These are phyloP conservation scores for Fusarium robinianum DNA, from an alignment of 2,329 filamentous ascomycete genomes.

Conservation along the genomic window DNA sequence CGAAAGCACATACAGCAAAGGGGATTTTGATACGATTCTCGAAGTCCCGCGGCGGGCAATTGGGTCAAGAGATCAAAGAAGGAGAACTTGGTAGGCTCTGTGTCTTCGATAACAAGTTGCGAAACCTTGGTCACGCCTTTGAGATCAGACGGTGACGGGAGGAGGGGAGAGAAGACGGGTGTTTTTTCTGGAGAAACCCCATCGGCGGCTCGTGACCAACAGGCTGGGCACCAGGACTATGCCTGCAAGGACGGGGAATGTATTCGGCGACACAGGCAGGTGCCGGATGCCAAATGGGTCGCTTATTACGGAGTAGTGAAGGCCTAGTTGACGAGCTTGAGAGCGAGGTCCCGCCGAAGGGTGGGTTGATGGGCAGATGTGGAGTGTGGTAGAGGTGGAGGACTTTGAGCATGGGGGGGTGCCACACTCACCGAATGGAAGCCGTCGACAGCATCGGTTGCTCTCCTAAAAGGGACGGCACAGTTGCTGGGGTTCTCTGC, in stretches of 20 bases:
- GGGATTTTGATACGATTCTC: conserved; percentile 6
- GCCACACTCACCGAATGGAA: conserved; percentile 19
- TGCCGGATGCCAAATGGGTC: conserved; percentile 36
- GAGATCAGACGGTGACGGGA: conserved; percentile 16
- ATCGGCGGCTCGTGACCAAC: conserved; percentile 32
- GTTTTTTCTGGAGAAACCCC: conserved; percentile 32
- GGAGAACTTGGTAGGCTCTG: conserved; percentile 4
- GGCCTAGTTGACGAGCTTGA: conserved; percentile 31
- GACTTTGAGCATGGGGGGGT: conserved; percentile 29
- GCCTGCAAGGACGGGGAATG: conserved; percentile 26
- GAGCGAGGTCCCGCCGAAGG: conserved; percentile 39
- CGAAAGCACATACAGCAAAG: too few relatives aligned
- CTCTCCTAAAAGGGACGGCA: conserved; percentile 23
- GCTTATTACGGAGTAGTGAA: conserved; percentile 35
- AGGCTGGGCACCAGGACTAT: conserved; percentile 25
- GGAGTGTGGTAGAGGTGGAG: conserved; percentile 36
- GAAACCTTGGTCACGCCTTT: conserved; percentile 5
- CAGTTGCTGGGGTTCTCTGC: conserved; percentile 20
- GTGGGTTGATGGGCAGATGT: conserved; percentile 39
- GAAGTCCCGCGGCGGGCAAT: neutral
- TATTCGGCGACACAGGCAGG: conserved; percentile 28
- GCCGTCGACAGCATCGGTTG: conserved; percentile 32
- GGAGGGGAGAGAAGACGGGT: conserved; percentile 23
- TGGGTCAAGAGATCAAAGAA: conserved; percentile 3
- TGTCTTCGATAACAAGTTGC: too few relatives aligned